Conservation (phyloP, 2,329 filamentous ascomycete species). For the Plectosphaerella cucumerina region DNA sequence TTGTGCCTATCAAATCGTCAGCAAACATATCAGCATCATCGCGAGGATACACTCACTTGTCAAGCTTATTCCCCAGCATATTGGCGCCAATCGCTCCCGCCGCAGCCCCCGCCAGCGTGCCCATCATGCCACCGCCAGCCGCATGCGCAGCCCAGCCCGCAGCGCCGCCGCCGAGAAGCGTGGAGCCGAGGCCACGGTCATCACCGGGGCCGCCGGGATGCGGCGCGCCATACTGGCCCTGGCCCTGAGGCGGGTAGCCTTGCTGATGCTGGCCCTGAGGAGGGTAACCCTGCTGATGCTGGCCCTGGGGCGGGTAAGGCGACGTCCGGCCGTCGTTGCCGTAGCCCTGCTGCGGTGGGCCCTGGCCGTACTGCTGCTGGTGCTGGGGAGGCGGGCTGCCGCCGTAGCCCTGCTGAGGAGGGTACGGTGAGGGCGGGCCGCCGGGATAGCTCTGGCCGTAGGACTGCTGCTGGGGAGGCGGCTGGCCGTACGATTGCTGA, state of each 20-base stretch:
- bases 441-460: not conserved
- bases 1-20: constrained; percentile 2
- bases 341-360: constrained; percentile 21
- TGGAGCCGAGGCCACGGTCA: constrained; percentile 53
- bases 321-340: constrained; percentile 23
- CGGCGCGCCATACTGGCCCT: constrained; percentile 11
- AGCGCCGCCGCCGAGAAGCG: constrained; percentile 46
- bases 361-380: not conserved
- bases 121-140: constrained; percentile 46
- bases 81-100: constrained; percentile 54
- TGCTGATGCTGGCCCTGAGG: constrained; percentile 11
- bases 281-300: constrained; percentile 12
- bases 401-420: constrained; percentile 15
- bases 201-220: constrained; percentile 26
- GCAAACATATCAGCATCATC: not conserved
- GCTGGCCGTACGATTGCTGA: constrained; percentile 5
- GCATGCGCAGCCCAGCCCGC: constrained; percentile 52
- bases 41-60: constrained; percentile 18
- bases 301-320: constrained; percentile 14
- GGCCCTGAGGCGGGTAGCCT: constrained; percentile 10
- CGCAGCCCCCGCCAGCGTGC: constrained; percentile 45
- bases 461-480: constrained; percentile 12
- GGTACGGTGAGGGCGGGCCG: constrained; percentile 15
- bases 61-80: constrained; percentile 38
- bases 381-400: constrained; percentile 3